Evolutionary conservation across 768 basidiomycete genomes (phyloP).

Genomic region (Kwoniella mangroviensis): DNA sequence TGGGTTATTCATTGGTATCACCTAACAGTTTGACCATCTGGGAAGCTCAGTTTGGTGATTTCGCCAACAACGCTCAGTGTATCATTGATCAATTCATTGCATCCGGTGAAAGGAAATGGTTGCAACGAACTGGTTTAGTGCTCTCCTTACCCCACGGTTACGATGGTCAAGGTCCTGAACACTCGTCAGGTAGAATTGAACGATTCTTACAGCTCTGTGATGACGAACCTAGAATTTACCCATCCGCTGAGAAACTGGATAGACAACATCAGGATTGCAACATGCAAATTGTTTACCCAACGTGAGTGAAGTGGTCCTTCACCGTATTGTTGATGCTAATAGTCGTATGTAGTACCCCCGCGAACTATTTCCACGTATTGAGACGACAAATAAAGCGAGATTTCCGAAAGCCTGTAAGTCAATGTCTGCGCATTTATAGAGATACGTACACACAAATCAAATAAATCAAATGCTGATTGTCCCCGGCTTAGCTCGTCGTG

Average conservation of each 20-base stretch:
- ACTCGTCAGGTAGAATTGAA: constrained; percentile 93
- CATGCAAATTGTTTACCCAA: constrained; percentile 98
- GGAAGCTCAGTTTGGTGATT: constrained; percentile 98
- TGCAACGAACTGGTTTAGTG: constrained; percentile 89
- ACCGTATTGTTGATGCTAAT: background rate
- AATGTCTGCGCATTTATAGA: background rate
- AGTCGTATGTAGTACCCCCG: constrained; percentile 71
- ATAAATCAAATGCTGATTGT: background rate
- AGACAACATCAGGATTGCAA: constrained; percentile 99
- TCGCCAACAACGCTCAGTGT: constrained; percentile 94
- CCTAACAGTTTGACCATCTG: constrained; percentile 91
- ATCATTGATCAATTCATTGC: constrained; percentile 99
- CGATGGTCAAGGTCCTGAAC: constrained; percentile 98
- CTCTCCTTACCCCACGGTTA: constrained; percentile 92
- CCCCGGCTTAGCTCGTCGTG: constrained; percentile 69
- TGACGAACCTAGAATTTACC: constrained; percentile 91
- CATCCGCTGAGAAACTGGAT: constrained; percentile 83
- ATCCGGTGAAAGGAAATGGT: constrained; percentile 95
- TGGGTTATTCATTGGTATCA: constrained; percentile 97
- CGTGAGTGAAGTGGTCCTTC: constrained; percentile 63
- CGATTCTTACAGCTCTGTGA: constrained; percentile 97
- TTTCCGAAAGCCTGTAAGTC: constrained; percentile 88
- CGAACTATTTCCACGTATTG: constrained; percentile 97
- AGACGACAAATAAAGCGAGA: constrained; percentile 96
- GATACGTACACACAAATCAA: too few species aligned